phyloP scores from a whole-genome alignment of 1,139 yeast genomes.

The Lodderomyces elongisporus region DNA sequence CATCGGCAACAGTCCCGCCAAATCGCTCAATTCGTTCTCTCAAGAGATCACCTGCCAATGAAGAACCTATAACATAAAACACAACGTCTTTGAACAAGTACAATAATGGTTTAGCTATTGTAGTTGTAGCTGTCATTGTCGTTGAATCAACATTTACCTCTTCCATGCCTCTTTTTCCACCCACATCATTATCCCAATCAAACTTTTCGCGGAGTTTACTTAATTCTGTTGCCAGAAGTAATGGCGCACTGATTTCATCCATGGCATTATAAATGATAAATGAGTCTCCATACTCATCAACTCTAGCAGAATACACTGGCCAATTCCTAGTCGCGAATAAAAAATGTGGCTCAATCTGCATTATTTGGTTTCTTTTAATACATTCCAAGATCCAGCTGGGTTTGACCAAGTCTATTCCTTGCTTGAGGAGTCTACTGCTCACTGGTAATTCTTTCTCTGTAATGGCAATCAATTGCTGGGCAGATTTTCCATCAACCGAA shows the following conservation, averaged over 20 bases:
- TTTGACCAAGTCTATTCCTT: conserved; percentile 55
- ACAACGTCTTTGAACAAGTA: conserved; percentile 20
- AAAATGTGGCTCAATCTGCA: conserved; percentile 60
- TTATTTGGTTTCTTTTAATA: conserved; percentile 33
- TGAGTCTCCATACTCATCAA: conserved; percentile 57
- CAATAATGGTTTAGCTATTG: conserved; percentile 14
- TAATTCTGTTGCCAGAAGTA: conserved; percentile 5
- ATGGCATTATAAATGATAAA: conserved; percentile 23
- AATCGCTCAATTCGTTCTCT: conserved; percentile 24
- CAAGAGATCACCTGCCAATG: conserved; percentile 8
- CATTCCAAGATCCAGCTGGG: conserved; percentile 77
- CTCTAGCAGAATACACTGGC: conserved; percentile 15
- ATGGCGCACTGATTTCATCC: conserved; percentile 7
- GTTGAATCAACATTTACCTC: no score
- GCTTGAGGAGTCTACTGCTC: conserved; percentile 36
- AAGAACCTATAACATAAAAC: conserved; percentile 20
- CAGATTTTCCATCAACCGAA: conserved; percentile 10
- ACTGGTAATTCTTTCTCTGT: conserved; percentile 48
- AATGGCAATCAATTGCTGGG: conserved; percentile 28
- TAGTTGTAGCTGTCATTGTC: no score
- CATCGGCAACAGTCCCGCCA: conserved; percentile 25
- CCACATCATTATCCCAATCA: conserved; percentile 12
- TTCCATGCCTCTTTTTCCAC: no score
- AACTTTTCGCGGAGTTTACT: conserved; percentile 8
- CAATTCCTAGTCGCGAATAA: conserved; percentile 28